Base-by-base conservation (phyloP, 2,329 filamentous ascomycete genomes). In the Ophiostoma australiae region DNA sequence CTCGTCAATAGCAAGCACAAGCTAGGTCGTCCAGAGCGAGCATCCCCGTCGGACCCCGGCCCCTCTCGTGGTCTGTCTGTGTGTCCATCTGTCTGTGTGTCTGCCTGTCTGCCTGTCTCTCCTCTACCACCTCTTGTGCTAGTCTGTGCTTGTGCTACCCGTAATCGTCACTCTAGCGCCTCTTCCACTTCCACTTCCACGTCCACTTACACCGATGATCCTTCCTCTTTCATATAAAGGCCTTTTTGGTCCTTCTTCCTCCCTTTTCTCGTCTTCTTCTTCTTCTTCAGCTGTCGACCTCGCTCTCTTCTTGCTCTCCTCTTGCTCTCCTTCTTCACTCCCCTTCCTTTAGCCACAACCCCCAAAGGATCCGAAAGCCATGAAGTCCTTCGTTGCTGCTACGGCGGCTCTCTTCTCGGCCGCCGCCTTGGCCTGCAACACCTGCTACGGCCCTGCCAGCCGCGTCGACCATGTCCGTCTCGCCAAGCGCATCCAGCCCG, bases 401-500 rank as follows among this genome's bases (percentile, higher is more conserved):
- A 15, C 67, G 35, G 72, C 70, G 5, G 52, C 70, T 69, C 70
- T 72, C 3, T 69, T 73, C 20, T 44, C 75, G n/a, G 71, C 74
- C 23, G 70, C 68, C 70, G 74, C 74, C n/a, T 68, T 77, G 20
- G 81, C 80, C 41, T 84, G 82, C 73, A 79, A 78, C 68, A 77
- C 76, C 67, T 84, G 82, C 76, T 82, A 81, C 69, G 81, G 81
- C 1, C 81, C 82, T 31, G 74, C 76, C n/a, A 78, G 78, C 75
- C 78, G 77, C 31, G 78, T 83, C 69, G 72, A 72, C 70, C 73
- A 74, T 70, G 82, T 84, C 71, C 81, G 83, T 11, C 79, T 82
- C 71, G 82, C 82, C 72, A 83, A 83, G 76, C 80, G 83, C 61
- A 84, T 84, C 76, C 83, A 85, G 73, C 82, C 82, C 0, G 82